Evolutionary conservation across 192 early-diverging fungal genomes (phyloP), one percentile per base, ranked within the genome.

Genomic region (Gamsiella multidivaricata): DNA sequence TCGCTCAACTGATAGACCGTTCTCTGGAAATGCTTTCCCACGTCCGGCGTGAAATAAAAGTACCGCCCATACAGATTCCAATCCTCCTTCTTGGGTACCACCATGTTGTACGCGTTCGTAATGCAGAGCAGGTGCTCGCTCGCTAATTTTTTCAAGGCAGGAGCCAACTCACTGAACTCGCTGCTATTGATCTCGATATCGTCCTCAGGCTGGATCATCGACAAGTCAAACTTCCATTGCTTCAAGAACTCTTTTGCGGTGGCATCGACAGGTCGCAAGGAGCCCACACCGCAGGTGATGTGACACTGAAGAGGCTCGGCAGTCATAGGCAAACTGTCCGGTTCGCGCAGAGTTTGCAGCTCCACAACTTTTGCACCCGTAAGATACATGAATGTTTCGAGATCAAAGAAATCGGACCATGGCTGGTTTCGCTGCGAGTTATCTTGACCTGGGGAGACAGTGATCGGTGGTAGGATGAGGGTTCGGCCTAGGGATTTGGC

Each of bases 221-320:
- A 67, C 33, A 67, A n/a, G 3, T 76, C 72, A 55, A 76, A 56
- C 18, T 67, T 76, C 72, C 72, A 78, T 39, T 78, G 65, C 18
- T 41, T 45, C 20, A 69, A 32, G 53, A 69, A 78, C 15, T 56
- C 61, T 25, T 64, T 78, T 32, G 74, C 74, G 0, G 65, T 64
- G 2, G 36, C 47, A 31, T 78, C 74, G 28, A 78, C 14, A 2
- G 65, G 60, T 32, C 61, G 59, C 31, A 69, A 36, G 11, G 65
- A 64, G 17, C 74, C 74, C 26, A 78, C 53, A 8, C 65, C 74
- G 31, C 65, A 53, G 20, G 65, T 61, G 65, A 78, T 60, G 42
- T 78, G 74, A 12, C 74, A 78, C 8, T 34, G 25, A 0, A 78
- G 54, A 9, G n/a, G 43, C 55, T 69, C 66, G n/a, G 52, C 8